Conservation (phyloP, 2,329 filamentous ascomycete genomes). For the Trichocomaceae sp. region DNA sequence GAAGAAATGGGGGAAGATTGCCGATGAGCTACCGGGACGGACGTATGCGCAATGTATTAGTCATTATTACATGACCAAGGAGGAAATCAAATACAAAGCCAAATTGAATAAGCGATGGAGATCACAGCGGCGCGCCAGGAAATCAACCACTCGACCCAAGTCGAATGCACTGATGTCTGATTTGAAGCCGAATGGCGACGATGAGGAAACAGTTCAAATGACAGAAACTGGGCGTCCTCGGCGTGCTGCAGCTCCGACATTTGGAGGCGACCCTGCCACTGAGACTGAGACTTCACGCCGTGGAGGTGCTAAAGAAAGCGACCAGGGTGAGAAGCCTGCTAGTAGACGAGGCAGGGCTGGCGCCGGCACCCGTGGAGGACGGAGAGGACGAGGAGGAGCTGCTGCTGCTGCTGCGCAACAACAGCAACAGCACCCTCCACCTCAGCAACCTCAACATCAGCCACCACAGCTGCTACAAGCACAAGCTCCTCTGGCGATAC, state of each 20-base stretch:
- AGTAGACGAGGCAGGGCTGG: constrained; percentile 29
- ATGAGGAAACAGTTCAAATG: constrained; percentile 39
- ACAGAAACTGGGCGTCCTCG: constrained; percentile 46
- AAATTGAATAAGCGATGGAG: constrained; percentile 43
- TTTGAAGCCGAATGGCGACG: constrained; percentile 39
- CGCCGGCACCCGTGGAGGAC: constrained; percentile 28
- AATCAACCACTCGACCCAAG: constrained; percentile 34
- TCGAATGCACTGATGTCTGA: constrained; percentile 45
- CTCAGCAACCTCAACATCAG: constrained; percentile 12
- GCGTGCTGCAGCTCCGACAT: constrained; percentile 45
- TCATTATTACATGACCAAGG: constrained; percentile 48
- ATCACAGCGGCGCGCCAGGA: constrained; percentile 34
- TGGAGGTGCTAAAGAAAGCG: constrained; percentile 29
- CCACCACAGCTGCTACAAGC: constrained; percentile 9
- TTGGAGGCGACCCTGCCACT: constrained; percentile 34
- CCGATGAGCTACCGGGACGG: constrained; percentile 40
- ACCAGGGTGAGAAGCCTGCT: constrained; percentile 30
- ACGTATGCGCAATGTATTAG: constrained; percentile 45
- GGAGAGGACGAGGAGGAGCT: constrained; percentile 26
- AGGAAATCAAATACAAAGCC: constrained; percentile 45
- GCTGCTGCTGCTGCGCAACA: constrained; percentile 13
- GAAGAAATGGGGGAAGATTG: constrained; percentile 49
- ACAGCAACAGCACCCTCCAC: constrained; percentile 12
- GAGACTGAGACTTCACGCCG: constrained; percentile 32
- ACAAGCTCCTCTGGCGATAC: constrained; percentile 9